A percentile compares a stretch with the other conserved stretches of the same genome.
phyloP scores from a whole-genome alignment of 441 rosid genomes.

The Melastoma candidum region DNA sequence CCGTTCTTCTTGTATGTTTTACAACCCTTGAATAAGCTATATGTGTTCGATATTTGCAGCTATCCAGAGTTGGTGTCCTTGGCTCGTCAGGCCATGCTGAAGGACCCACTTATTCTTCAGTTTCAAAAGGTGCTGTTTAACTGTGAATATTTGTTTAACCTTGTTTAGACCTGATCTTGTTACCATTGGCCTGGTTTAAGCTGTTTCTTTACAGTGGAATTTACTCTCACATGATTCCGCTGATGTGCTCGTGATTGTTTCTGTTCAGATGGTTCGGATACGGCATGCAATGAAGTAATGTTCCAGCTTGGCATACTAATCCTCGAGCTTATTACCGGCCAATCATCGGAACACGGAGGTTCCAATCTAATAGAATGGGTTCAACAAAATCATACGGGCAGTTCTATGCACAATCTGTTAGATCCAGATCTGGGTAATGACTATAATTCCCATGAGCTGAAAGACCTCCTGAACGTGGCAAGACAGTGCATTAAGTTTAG shows the following conservation, averaged over 20 bases:
- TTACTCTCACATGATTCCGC: too few relatives aligned
- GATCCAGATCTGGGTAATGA: slow-evolving; percentile 78
- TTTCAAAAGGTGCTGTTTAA: slow-evolving; percentile 37
- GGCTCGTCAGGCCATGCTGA: slow-evolving; percentile 26
- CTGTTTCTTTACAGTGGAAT: too few relatives aligned
- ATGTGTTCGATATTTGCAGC: slow-evolving; percentile 25
- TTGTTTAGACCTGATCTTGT: too few relatives aligned
- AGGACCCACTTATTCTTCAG: slow-evolving; percentile 22
- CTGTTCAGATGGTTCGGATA: slow-evolving; percentile 30
- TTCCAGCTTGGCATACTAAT: slow-evolving; percentile 82
- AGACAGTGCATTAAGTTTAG: slow-evolving; percentile 44
- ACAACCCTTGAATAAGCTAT: not conserved
- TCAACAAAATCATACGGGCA: slow-evolving; percentile 46
- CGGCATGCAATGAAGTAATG: slow-evolving; percentile 39
- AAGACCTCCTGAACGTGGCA: slow-evolving; percentile 59
- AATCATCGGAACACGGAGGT: slow-evolving; percentile 63
- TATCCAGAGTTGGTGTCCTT: slow-evolving; percentile 50
- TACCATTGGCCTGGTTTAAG: too few relatives aligned
- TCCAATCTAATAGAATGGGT: slow-evolving; percentile 70
- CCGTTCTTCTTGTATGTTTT: not conserved
- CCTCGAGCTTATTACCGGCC: slow-evolving; percentile 83
- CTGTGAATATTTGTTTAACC: not conserved
- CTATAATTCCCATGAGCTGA: slow-evolving; percentile 55
- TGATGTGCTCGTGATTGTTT: too few relatives aligned
- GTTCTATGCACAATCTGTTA: slow-evolving; percentile 66